These are phyloP conservation scores for Trypanosoma conorhini DNA, from an alignment of 208 protist genomes.

Conservation along the genomic window DNA sequence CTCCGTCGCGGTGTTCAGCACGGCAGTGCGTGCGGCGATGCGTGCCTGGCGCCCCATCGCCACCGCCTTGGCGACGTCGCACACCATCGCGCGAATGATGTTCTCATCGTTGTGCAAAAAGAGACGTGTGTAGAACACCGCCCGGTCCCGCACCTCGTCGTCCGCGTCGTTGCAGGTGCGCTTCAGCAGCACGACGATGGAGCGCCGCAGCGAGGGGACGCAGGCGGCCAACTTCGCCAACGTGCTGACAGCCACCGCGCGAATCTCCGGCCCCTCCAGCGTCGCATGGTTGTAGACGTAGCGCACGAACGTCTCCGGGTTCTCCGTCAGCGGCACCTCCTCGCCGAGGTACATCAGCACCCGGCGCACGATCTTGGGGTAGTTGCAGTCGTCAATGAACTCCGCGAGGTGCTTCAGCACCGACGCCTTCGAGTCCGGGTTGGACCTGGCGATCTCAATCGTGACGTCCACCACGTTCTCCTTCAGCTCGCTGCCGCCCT, in stretches of 20 bases:
- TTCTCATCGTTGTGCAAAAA: constrained; percentile 80
- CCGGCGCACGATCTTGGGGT: constrained; percentile 92
- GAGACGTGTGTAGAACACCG: constrained; percentile 91
- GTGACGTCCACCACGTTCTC: constrained; percentile 96
- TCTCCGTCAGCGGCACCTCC: constrained; percentile 90
- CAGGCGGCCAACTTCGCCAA: constrained; percentile 97
- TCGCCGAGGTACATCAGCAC: constrained; percentile 97
- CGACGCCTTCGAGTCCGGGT: constrained; percentile 90
- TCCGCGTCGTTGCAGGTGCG: constrained; percentile 95
- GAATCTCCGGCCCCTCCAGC: constrained; percentile 93
- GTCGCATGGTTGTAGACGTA: constrained; percentile 98
- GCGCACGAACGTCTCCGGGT: constrained; percentile 91
- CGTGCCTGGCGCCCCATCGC: constrained; percentile 32
- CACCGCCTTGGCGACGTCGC: constrained; percentile 69
- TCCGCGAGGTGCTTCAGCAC: constrained; percentile 96
- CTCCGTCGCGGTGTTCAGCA: constrained; percentile 15
- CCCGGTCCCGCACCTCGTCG: constrained; percentile 99
- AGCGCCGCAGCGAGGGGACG: constrained; percentile 81
- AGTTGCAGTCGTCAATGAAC: constrained; percentile 99
- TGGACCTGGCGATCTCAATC: constrained; percentile 90
- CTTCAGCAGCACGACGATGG: constrained; percentile 91
- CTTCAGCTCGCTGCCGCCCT: constrained; percentile 95
- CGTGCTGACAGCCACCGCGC: constrained; percentile 96
- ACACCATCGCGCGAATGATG: constrained; percentile 61
- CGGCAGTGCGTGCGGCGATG: constrained; percentile 25